Evolutionary conservation across 129 eudicot genomes (phyloP).

Genomic region (Saussurea involucrata): DNA sequence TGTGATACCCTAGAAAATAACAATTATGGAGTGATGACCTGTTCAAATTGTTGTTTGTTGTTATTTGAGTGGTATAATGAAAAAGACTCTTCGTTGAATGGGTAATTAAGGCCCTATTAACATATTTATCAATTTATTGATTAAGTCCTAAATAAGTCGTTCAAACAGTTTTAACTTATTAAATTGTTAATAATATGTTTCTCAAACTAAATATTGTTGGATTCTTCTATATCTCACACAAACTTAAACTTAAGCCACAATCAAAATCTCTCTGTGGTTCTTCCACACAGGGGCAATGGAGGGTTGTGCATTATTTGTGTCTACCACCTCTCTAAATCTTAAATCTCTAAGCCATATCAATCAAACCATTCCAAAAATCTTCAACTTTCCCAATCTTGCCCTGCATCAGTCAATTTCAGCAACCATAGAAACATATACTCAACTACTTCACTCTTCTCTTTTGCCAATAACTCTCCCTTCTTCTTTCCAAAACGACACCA

Average conservation of each 20-base stretch:
- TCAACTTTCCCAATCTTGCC: background rate
- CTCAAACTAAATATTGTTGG: background rate
- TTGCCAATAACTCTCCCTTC: slow-evolving; percentile 3
- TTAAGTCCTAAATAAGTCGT: no score
- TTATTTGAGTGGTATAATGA: no score
- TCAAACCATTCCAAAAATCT: slow-evolving; percentile 5
- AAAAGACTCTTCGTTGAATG: background rate
- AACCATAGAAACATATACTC: background rate
- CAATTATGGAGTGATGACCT: background rate
- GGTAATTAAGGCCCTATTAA: background rate
- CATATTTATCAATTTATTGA: no score
- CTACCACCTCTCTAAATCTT: slow-evolving; percentile 31
- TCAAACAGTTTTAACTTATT: no score
- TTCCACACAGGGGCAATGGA: slow-evolving; percentile 38
- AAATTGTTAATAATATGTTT: no score
- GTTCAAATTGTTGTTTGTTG: no score
- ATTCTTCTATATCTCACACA: background rate
- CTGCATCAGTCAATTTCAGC: background rate
- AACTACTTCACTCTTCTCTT: background rate
- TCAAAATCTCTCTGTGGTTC: slow-evolving; percentile 8
- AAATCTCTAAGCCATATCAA: slow-evolving; percentile 13
- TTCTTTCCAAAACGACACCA: background rate
- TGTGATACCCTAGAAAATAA: background rate
- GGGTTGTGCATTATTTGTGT: slow-evolving; percentile 44
- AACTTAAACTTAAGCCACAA: slow-evolving; percentile 16